Conservation (phyloP, 2,329 filamentous ascomycete genomes). For the Sarocladium kiliense region DNA sequence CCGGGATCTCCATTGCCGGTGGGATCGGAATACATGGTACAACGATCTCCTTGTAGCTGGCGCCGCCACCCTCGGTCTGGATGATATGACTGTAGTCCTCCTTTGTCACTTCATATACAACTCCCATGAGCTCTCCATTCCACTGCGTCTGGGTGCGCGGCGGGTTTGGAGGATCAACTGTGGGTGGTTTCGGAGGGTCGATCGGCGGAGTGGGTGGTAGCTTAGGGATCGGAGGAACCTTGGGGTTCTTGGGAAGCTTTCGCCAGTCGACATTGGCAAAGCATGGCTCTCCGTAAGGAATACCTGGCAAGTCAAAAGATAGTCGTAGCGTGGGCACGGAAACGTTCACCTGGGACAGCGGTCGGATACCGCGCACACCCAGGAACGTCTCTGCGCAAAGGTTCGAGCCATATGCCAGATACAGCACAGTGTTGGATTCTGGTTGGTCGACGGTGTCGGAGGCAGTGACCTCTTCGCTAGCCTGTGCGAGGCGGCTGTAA, state of each 20-base stretch:
- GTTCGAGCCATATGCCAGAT: conserved; percentile 91
- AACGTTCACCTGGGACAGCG: conserved; percentile 76
- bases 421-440: conserved; percentile 54
- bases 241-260: conserved; percentile 38
- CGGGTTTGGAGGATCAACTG: conserved; percentile 4
- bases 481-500: conserved; percentile 21
- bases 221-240: conserved; percentile 1
- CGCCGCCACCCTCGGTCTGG: conserved; percentile 82
- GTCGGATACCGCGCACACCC: conserved; percentile 71
- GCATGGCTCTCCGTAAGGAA: conserved; percentile 86
- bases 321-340: conserved; percentile 72
- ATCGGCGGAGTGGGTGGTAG: conserved; percentile 5
- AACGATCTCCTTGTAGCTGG: conserved; percentile 77
- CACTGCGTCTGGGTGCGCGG: conserved; percentile 38
- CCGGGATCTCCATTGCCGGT: conserved; percentile 54
- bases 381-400: conserved; percentile 75
- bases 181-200: conserved; percentile 19
- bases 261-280: conserved; percentile 76
- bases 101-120: conserved; percentile 89
- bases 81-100: conserved; percentile 82
- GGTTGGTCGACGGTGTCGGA: conserved; percentile 17
- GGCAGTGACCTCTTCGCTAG: conserved; percentile 13
- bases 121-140: conserved; percentile 81
- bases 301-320: conserved; percentile 78
- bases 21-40: conserved; percentile 72